Evolutionary conservation across 2,329 filamentous ascomycete species (phyloP).

Genomic region (Xylariaceae sp.): DNA sequence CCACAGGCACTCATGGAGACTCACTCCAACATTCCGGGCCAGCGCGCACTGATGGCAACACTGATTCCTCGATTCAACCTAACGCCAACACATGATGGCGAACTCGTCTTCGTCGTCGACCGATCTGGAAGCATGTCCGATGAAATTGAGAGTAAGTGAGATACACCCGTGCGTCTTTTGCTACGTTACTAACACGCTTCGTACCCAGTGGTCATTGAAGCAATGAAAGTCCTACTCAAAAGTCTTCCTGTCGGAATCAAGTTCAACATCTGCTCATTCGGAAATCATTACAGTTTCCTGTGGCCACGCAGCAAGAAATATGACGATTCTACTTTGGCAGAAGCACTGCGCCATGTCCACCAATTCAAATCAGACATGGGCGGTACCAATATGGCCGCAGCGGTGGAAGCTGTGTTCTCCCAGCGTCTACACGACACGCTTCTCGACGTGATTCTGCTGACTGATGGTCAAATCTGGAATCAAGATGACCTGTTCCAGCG

Average conservation of each 20-base stretch:
- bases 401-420: conserved; percentile 8
- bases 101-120: conserved; percentile 18
- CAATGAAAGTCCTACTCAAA: conserved; percentile 14
- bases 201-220: conserved; percentile 8
- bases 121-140: conserved; percentile 13
- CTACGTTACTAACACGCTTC: background rate
- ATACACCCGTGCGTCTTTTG: background rate
- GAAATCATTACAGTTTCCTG: conserved; percentile 8
- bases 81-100: background rate
- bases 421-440: conserved; percentile 5
- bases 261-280: conserved; percentile 19
- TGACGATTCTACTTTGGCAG: conserved; percentile 2
- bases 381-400: conserved; percentile 7
- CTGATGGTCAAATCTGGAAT: conserved; percentile 14
- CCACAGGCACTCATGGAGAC: conserved; percentile 18
- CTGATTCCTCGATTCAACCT: conserved; percentile 18
- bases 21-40: conserved; percentile 8
- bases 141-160: conserved; percentile 5
- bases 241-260: conserved; percentile 12
- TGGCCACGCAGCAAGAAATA: conserved; percentile 15
- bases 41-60: conserved; percentile 16
- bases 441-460: conserved; percentile 15
- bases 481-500: conserved; percentile 7
- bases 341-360: conserved; percentile 8
- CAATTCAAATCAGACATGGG: conserved; percentile 3